Evolutionary conservation across 768 basidiomycete species (phyloP).

Genomic region (Lyophyllum decastes): DNA sequence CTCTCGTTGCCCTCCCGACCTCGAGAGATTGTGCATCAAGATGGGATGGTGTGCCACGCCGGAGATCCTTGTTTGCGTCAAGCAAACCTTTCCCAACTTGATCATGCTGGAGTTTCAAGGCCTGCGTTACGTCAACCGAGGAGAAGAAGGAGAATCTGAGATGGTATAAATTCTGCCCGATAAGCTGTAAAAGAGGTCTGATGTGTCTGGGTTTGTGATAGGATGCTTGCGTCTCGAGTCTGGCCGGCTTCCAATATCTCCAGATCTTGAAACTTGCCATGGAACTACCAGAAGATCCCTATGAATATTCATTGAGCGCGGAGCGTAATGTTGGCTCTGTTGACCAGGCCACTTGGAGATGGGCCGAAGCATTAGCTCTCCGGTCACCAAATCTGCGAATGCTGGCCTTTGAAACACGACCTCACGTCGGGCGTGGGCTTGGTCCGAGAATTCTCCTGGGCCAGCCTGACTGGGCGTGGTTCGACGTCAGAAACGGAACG

Average conservation of each 20-base stretch:
- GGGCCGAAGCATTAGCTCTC: conserved; percentile 9
- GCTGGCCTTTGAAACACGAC: conserved; percentile 14
- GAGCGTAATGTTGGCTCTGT: conserved; percentile 14
- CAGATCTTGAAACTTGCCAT: conserved; percentile 12
- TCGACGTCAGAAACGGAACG: background rate
- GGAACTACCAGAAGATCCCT: conserved; percentile 13
- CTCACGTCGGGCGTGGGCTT: conserved; percentile 8
- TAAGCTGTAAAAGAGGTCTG: no score
- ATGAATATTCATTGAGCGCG: conserved; percentile 6
- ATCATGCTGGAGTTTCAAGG: conserved; percentile 14
- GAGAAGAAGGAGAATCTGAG: conserved; percentile 9
- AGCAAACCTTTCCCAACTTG: conserved; percentile 8
- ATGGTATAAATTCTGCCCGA: conserved; percentile 3
- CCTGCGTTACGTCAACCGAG: conserved; percentile 9
- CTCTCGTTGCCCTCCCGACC: background rate
- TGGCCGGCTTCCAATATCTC: conserved; percentile 4
- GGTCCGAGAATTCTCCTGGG: conserved; percentile 8
- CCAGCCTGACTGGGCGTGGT: conserved; percentile 12
- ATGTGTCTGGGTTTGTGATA: background rate
- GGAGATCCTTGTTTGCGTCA: conserved; percentile 6
- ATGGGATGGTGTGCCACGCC: conserved; percentile 17
- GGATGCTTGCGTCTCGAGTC: conserved; percentile 8
- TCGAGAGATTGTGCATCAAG: conserved; percentile 13
- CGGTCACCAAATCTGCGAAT: conserved; percentile 6
- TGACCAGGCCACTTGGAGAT: conserved; percentile 10